Conservation (phyloP, 495 filamentous ascomycete genomes). For the Hypoxylon fuscum region DNA sequence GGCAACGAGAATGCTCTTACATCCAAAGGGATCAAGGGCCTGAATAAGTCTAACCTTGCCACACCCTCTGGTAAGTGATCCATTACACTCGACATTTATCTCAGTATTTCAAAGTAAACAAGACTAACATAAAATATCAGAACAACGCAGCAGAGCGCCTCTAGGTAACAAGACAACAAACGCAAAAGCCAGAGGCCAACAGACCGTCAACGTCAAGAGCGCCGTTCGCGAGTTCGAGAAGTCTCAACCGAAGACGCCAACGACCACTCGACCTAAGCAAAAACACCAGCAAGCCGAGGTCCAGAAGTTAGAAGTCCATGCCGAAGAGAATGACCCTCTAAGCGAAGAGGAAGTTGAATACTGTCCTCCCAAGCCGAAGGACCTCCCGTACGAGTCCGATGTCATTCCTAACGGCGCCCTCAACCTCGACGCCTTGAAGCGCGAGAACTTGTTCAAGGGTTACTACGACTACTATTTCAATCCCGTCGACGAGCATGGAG, state of each 20-base stretch:
- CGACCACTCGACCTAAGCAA: constrained; percentile 50
- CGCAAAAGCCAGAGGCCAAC: constrained; percentile 79
- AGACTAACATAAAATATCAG: constrained; percentile 54
- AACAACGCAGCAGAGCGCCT: constrained; percentile 76
- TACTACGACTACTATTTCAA: constrained; percentile 72
- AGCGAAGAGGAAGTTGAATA: constrained; percentile 69
- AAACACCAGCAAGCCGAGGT: constrained; percentile 50
- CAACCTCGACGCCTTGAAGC: constrained; percentile 58
- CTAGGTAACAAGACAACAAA: constrained; percentile 96
- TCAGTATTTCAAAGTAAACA: neutral
- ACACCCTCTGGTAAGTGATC: constrained; percentile 79
- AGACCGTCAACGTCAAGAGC: constrained; percentile 52
- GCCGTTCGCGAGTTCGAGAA: constrained; percentile 54
- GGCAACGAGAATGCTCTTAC: constrained; percentile 71
- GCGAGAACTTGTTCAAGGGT: constrained; percentile 73
- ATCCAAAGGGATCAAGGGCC: constrained; percentile 63
- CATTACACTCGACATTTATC: neutral
- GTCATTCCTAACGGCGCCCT: constrained; percentile 69
- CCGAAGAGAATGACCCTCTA: constrained; percentile 45
- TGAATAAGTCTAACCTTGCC: constrained; percentile 66
- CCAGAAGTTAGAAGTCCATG: constrained; percentile 57
- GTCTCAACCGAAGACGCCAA: constrained; percentile 49
- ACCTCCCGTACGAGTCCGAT: constrained; percentile 79
- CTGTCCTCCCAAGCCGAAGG: constrained; percentile 58
- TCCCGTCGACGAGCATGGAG: constrained; percentile 71